Conservation (phyloP, 495 filamentous ascomycete genomes). For the Staphylotrichum tortipilum region DNA sequence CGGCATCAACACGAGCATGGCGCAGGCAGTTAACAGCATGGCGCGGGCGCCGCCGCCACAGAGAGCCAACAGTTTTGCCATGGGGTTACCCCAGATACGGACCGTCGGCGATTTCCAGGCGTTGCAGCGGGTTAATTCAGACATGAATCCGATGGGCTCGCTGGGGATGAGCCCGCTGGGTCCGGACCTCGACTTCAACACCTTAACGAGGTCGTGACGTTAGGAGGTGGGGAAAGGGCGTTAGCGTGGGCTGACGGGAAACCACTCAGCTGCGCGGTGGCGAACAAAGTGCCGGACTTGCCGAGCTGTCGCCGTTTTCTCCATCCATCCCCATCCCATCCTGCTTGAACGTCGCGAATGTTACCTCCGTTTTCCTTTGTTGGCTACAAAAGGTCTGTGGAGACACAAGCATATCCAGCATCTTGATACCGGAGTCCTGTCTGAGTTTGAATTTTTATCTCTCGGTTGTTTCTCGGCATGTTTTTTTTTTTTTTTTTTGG, state of each 20-base stretch:
- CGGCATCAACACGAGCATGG: constrained; percentile 20
- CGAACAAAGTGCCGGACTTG: too few relatives aligned
- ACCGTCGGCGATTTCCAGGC: constrained; percentile 42
- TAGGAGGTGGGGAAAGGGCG: too few relatives aligned
- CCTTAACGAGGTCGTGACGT: constrained; percentile 22
- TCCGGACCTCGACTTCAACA: constrained; percentile 28
- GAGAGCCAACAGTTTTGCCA: constrained; percentile 33
- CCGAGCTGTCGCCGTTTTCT: too few relatives aligned
- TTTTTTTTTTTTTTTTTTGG: not conserved
- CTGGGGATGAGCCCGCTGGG: constrained; percentile 27
- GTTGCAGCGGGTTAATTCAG: constrained; percentile 35
- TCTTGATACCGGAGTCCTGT: constrained; percentile 14
- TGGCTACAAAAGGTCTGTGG: not conserved
- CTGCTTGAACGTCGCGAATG: too few relatives aligned
- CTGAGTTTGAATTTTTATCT: constrained; percentile 3
- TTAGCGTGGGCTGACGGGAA: too few relatives aligned
- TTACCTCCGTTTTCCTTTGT: constrained; percentile 6
- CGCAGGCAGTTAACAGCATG: constrained; percentile 20
- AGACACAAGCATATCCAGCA: constrained; percentile 9
- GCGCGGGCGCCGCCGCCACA: constrained; percentile 30
- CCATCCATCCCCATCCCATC: too few relatives aligned
- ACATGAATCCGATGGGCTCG: constrained; percentile 29
- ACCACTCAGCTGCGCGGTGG: too few relatives aligned
- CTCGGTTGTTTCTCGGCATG: not conserved
- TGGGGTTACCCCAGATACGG: constrained; percentile 30